Percentiles rank a stretch among this genome's conserved stretches.
Evolutionary conservation across 768 basidiomycete genomes (phyloP).

Genomic region (Panus rudis): DNA sequence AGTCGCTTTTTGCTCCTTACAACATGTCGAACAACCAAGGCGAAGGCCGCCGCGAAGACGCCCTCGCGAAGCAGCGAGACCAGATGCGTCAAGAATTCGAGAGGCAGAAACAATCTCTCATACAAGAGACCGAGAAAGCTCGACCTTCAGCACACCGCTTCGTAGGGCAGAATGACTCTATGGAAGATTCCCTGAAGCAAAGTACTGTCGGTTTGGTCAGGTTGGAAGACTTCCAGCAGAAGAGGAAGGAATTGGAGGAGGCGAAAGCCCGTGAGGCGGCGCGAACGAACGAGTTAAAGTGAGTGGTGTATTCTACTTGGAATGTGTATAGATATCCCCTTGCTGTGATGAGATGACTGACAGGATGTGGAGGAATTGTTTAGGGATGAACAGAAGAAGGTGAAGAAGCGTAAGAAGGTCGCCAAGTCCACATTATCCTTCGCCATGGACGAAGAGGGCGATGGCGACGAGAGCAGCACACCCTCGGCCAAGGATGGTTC

Average conservation of each 20-base stretch:
- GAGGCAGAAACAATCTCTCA: conserved; percentile 72
- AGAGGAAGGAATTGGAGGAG: conserved; percentile 83
- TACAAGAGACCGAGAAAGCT: conserved; percentile 88
- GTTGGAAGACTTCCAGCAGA: conserved; percentile 89
- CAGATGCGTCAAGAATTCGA: conserved; percentile 78
- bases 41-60: conserved; percentile 83
- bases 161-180: conserved; percentile 88
- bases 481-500: conserved; percentile 25
- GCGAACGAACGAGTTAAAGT: conserved; percentile 78
- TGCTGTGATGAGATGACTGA: conserved; percentile 45
- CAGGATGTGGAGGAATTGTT: conserved; percentile 73
- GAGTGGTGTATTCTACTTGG: conserved; percentile 35
- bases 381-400: conserved; percentile 81
- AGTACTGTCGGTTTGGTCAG: conserved; percentile 87
- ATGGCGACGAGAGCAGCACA: conserved; percentile 35
- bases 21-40: conserved; percentile 69
- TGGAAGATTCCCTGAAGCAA: conserved; percentile 90
- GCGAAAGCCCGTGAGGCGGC: conserved; percentile 87
- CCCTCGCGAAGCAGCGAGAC: conserved; percentile 74
- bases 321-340: not conserved
- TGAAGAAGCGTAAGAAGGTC: conserved; percentile 90
- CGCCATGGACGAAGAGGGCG: conserved; percentile 78
- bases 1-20: conserved; percentile 6
- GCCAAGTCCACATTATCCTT: conserved; percentile 89
- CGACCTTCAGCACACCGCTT: conserved; percentile 85